These are phyloP conservation scores for Calonectria henricotiae DNA, from an alignment of 2,329 filamentous ascomycete genomes.

Conservation along the genomic window DNA sequence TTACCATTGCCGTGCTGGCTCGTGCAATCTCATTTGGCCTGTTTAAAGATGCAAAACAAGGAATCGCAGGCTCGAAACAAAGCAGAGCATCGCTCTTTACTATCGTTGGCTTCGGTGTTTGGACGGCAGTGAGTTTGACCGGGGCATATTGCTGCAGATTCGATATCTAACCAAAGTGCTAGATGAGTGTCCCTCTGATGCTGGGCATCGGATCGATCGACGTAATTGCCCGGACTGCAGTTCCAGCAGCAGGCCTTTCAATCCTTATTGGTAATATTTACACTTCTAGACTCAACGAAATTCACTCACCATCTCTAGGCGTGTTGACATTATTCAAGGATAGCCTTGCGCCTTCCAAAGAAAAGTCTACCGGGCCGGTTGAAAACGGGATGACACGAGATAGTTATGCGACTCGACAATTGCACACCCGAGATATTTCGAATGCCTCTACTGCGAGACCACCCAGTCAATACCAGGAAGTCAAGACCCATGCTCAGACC, in stretches of 20 bases:
- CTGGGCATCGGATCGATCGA: conserved; percentile 64
- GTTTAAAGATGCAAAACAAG: conserved; percentile 55
- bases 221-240: conserved; percentile 65
- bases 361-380: conserved; percentile 13
- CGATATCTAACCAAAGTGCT: neutral
- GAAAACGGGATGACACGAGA: conserved; percentile 24
- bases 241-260: conserved; percentile 68
- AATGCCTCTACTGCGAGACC: conserved; percentile 64
- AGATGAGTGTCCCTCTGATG: conserved; percentile 70
- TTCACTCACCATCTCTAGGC: conserved; percentile 43
- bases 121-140: conserved; percentile 67
- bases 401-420: conserved; percentile 40
- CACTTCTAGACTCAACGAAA: neutral
- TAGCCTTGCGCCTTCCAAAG: conserved; percentile 36
- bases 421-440: conserved; percentile 49
- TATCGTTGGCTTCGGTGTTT: conserved; percentile 65
- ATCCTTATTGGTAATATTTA: conserved; percentile 65
- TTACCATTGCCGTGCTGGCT: conserved; percentile 63
- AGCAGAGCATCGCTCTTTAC: conserved; percentile 63
- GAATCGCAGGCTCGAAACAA: conserved; percentile 50
- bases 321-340: conserved; percentile 59
- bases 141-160: neutral
- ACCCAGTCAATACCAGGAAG: conserved; percentile 66
- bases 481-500: conserved; percentile 62
- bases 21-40: conserved; percentile 60